Evolutionary conservation across 225 moss, liverwort and hornwort species (phyloP).

Genomic region (Thuidium tamariscinum): DNA sequence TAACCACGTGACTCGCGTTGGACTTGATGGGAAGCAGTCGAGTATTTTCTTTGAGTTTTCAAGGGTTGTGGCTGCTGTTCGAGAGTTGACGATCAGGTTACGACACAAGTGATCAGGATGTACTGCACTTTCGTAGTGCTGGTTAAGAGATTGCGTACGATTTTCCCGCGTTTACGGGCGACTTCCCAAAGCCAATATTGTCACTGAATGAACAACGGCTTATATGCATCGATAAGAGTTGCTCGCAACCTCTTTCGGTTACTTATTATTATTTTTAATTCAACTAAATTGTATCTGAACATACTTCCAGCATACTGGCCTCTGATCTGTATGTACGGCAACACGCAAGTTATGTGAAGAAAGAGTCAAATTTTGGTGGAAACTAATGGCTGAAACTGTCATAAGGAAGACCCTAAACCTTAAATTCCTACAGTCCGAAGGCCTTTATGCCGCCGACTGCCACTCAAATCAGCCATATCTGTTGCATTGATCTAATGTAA

Average conservation of each 20-base stretch:
- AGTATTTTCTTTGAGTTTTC: constrained; percentile 66
- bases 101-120: neutral
- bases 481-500: neutral
- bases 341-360: neutral
- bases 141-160: neutral
- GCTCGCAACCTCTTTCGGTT: neutral
- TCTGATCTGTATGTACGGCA: neutral
- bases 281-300: neutral
- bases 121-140: neutral
- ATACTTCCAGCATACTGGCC: too few species aligned
- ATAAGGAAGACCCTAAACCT: too few species aligned
- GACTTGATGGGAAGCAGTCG: constrained; percentile 45
- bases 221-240: neutral
- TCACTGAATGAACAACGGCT: neutral
- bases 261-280: too few species aligned
- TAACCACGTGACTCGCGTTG: constrained; percentile 39
- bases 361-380: neutral
- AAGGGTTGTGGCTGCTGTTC: constrained; percentile 37
- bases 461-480: neutral
- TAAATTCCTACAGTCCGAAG: neutral
- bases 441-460: too few species aligned
- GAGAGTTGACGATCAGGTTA: constrained; percentile 21
- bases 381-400: neutral
- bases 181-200: neutral
- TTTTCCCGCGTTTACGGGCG: neutral